Conservation (phyloP, 2,329 filamentous ascomycete species). For the Akanthomyces lecanii region DNA sequence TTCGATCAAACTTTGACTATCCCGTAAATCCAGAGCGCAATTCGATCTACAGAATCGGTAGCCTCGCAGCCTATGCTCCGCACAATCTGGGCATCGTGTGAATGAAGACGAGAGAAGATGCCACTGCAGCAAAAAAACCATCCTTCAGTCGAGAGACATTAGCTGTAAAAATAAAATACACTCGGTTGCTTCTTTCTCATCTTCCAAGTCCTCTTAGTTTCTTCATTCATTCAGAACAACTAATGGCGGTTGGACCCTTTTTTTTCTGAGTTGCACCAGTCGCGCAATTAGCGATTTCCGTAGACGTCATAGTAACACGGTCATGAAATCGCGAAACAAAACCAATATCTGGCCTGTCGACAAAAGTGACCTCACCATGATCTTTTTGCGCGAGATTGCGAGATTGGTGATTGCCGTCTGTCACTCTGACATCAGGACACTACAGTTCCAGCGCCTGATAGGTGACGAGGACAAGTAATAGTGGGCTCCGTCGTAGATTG, state of each 20-base stretch:
- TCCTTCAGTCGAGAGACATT: too few relatives aligned
- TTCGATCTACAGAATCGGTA: too few relatives aligned
- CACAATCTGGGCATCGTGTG: too few relatives aligned
- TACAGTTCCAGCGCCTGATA: neutral
- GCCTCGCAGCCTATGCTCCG: neutral
- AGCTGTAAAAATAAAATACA: too few relatives aligned
- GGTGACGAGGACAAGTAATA: neutral
- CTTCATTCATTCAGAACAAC: too few relatives aligned
- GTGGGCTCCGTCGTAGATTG: neutral
- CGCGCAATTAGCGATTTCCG: neutral
- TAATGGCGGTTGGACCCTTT: too few relatives aligned
- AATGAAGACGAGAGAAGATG: too few relatives aligned
- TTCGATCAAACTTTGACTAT: too few relatives aligned
- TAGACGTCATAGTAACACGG: neutral
- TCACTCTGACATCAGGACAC: constrained; percentile 13
- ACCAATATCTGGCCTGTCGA: neutral
- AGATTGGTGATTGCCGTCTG: neutral
- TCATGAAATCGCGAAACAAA: neutral
- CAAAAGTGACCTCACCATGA: constrained; percentile 6
- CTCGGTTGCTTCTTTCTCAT: too few relatives aligned
- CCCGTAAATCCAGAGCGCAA: too few relatives aligned
- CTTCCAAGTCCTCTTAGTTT: too few relatives aligned
- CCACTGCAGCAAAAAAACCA: too few relatives aligned
- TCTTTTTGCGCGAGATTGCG: neutral
- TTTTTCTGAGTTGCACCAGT: neutral